phyloP scores from a whole-genome alignment of 257 asterid species.

The Rubia yunnanensis region DNA sequence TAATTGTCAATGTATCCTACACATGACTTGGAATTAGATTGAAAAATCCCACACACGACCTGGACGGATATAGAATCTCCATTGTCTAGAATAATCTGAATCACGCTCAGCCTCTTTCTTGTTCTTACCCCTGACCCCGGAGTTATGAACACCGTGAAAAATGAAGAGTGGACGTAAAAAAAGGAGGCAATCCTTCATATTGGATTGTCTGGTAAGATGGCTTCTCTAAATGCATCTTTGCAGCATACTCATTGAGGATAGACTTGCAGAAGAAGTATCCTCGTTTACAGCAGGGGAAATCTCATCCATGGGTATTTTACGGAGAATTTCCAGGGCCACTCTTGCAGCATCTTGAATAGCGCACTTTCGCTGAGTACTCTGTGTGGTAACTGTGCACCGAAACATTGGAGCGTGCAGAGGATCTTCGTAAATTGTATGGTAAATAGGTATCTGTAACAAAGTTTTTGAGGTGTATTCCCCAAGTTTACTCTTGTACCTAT shows the following conservation, averaged over 20 bases:
- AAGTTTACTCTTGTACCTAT: conserved; percentile 16
- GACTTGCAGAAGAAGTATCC: conserved; percentile 45
- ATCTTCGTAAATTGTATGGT: conserved; percentile 16
- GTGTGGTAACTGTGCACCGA: conserved; percentile 33
- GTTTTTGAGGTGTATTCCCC: conserved; percentile 21
- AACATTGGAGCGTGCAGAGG: conserved; percentile 25
- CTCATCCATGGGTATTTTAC: conserved; percentile 33
- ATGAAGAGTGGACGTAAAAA: conserved; percentile 30
- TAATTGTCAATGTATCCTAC: too few species aligned
- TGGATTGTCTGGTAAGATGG: conserved; percentile 35
- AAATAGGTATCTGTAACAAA: conserved; percentile 14
- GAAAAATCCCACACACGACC: conserved; percentile 33
- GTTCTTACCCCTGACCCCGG: conserved; percentile 35
- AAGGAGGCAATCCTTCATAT: conserved; percentile 17
- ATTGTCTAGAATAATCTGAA: conserved; percentile 41
- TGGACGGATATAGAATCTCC: conserved; percentile 36
- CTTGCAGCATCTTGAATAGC: conserved; percentile 55
- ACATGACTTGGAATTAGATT: conserved; percentile 39
- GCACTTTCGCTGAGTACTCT: conserved; percentile 28
- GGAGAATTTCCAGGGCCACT: conserved; percentile 27
- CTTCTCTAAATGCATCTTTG: conserved; percentile 24
- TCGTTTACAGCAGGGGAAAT: conserved; percentile 19
- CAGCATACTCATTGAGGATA: conserved; percentile 42
- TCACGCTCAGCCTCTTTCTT: conserved; percentile 67
- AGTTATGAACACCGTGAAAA: conserved; percentile 32